Conservation (phyloP, 2,329 filamentous ascomycete species). For the Phaeoacremonium minimum region DNA sequence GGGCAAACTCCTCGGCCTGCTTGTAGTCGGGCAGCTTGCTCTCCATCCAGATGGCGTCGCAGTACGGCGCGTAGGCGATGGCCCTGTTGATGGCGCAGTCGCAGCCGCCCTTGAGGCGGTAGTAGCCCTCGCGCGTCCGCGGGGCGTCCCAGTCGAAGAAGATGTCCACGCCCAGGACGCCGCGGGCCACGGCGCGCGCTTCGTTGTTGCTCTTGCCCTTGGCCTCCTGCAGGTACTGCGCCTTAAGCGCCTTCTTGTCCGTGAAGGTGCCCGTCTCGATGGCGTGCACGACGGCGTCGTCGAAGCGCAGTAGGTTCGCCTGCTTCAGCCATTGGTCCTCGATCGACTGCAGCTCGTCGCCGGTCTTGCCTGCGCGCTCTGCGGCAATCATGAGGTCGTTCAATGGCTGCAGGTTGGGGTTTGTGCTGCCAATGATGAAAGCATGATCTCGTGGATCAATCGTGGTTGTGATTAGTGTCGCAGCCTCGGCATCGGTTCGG, state of each 20-base stretch:
- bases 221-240: conserved; percentile 60
- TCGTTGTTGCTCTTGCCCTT: conserved; percentile 86
- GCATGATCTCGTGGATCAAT: conserved; percentile 94
- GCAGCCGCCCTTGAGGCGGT: conserved; percentile 86
- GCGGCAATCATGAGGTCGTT: conserved; percentile 88
- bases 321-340: conserved; percentile 83
- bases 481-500: conserved; percentile 94
- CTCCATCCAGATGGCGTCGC: conserved; percentile 99
- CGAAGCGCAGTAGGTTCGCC: conserved; percentile 81
- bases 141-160: conserved; percentile 96
- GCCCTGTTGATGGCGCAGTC: conserved; percentile 89
- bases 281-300: conserved; percentile 79
- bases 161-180: conserved; percentile 73
- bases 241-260: conserved; percentile 65
- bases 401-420: conserved; percentile 76
- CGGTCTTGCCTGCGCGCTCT: conserved; percentile 75
- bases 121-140: conserved; percentile 90
- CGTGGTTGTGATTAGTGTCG: conserved; percentile 92
- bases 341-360: conserved; percentile 78
- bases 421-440: conserved; percentile 89
- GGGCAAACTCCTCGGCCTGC: conserved; percentile 89
- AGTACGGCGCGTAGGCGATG: conserved; percentile 86
- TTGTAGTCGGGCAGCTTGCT: conserved; percentile 88
- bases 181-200: conserved; percentile 73
- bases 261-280: conserved; percentile 66